Conservation (phyloP, 768 basidiomycete species). For the Postia placenta region DNA sequence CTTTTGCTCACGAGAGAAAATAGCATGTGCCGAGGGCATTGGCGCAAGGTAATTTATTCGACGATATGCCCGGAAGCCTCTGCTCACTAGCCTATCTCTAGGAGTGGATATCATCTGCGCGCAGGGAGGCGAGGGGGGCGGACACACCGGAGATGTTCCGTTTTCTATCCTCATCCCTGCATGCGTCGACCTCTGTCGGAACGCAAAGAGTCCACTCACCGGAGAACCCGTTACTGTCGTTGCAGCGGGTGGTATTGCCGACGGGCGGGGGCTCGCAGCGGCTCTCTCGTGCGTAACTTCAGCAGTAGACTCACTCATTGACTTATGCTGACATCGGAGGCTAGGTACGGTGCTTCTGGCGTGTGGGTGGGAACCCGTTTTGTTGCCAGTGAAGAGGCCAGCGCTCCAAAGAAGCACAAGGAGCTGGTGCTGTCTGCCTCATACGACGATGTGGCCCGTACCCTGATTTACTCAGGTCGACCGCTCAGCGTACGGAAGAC, state of each 20-base stretch:
- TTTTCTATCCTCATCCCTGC: slow-evolving; percentile 81
- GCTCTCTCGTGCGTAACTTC: slow-evolving; percentile 47
- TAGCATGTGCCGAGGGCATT: slow-evolving; percentile 70
- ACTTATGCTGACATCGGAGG: not conserved
- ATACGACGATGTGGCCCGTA: slow-evolving; percentile 70
- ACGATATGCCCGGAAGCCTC: not conserved
- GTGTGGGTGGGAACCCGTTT: slow-evolving; percentile 90
- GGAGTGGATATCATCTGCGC: slow-evolving; percentile 82
- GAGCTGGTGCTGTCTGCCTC: slow-evolving; percentile 59
- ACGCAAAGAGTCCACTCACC: slow-evolving; percentile 66
- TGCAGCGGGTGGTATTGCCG: slow-evolving; percentile 80
- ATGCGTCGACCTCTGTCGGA: slow-evolving; percentile 72
- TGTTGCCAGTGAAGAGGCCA: slow-evolving; percentile 76
- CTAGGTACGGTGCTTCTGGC: slow-evolving; percentile 73
- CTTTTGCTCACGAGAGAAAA: slow-evolving; percentile 17
- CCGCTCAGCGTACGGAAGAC: slow-evolving; percentile 82
- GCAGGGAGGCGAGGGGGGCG: slow-evolving; percentile 84
- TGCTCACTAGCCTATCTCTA: not conserved
- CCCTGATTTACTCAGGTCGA: slow-evolving; percentile 71
- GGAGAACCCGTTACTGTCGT: slow-evolving; percentile 73
- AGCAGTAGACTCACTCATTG: not conserved
- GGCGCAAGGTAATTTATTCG: slow-evolving; percentile 56
- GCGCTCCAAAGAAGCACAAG: slow-evolving; percentile 71
- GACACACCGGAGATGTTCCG: slow-evolving; percentile 80
- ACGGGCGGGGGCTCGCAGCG: slow-evolving; percentile 76